These are phyloP conservation scores for Penicillium malachiteum DNA, from an alignment of 495 filamentous ascomycete genomes.

Conservation along the genomic window DNA sequence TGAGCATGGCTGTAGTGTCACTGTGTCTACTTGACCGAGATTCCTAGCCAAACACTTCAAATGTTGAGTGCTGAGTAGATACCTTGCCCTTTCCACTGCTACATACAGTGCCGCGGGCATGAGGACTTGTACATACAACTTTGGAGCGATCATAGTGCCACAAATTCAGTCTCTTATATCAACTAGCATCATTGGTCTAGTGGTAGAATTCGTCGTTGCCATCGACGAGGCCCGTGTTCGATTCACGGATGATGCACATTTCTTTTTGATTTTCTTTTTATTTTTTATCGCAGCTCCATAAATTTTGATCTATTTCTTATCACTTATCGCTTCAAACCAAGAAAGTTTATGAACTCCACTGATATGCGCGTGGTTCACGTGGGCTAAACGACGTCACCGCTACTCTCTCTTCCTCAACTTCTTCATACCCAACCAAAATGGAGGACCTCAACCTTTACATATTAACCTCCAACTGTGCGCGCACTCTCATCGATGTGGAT, in stretches of 20 bases:
- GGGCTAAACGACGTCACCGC: slow-evolving; percentile 16
- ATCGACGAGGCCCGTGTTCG: slow-evolving; percentile 61
- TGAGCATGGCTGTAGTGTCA: too few relatives aligned
- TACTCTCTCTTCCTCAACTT: neutral
- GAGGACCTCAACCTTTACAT: slow-evolving; percentile 61
- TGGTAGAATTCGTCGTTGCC: slow-evolving; percentile 62
- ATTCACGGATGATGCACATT: slow-evolving; percentile 55
- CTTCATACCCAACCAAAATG: slow-evolving; percentile 31
- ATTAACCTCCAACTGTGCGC: slow-evolving; percentile 88
- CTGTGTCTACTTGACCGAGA: too few relatives aligned
- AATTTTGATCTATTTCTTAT: neutral
- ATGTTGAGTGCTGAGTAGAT: too few relatives aligned
- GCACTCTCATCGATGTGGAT: slow-evolving; percentile 59
- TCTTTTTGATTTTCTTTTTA: slow-evolving; percentile 21
- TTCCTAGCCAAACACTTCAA: too few relatives aligned
- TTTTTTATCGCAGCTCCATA: neutral
- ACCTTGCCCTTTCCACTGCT: too few relatives aligned
- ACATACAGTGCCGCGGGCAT: too few relatives aligned
- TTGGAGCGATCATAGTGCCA: neutral
- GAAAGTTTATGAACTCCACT: neutral
- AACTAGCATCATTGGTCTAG: slow-evolving; percentile 55
- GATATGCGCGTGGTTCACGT: slow-evolving; percentile 2
- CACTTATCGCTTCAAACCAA: neutral
- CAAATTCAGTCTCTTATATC: neutral
- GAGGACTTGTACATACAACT: too few relatives aligned